Conservation (phyloP, 1,284 basidiomycete genomes). For the Leccinum fallax region DNA sequence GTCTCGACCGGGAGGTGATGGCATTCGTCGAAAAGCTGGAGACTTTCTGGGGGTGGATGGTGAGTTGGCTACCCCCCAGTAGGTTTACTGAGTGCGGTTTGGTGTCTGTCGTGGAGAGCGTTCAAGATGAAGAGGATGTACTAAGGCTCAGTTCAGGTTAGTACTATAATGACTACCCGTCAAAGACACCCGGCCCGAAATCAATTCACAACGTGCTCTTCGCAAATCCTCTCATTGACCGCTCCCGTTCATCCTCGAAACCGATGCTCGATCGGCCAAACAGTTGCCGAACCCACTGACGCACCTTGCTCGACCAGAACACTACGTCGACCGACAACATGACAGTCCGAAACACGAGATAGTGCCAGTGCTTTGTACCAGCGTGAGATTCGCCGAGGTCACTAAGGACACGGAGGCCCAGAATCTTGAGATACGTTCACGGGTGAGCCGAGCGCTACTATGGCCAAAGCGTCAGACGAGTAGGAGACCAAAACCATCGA, state of each 20-base stretch:
- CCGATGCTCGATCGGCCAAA: slow-evolving; percentile 36
- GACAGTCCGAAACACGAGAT: slow-evolving; percentile 55
- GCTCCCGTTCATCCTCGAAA: slow-evolving; percentile 68
- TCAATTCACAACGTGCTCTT: slow-evolving; percentile 63
- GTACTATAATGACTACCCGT: slow-evolving; percentile 22
- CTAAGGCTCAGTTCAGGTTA: neutral
- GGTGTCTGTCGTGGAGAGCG: slow-evolving; percentile 28
- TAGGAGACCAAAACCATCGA: neutral
- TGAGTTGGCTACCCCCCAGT: slow-evolving; percentile 85
- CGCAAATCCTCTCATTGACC: slow-evolving; percentile 57
- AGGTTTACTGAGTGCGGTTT: slow-evolving; percentile 45
- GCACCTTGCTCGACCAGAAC: slow-evolving; percentile 56
- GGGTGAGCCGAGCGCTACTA: slow-evolving; percentile 72
- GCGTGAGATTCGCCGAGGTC: slow-evolving; percentile 32
- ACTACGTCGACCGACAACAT: slow-evolving; percentile 58
- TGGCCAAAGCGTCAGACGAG: neutral
- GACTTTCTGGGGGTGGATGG: slow-evolving; percentile 48
- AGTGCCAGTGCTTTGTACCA: slow-evolving; percentile 48
- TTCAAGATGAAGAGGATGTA: slow-evolving; percentile 9
- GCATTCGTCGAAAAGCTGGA: slow-evolving; percentile 52
- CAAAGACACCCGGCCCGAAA: slow-evolving; percentile 44
- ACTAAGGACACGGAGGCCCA: slow-evolving; percentile 40
- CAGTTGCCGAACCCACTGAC: slow-evolving; percentile 40
- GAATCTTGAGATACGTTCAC: slow-evolving; percentile 81
- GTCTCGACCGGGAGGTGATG: slow-evolving; percentile 73